Percentiles rank a stretch among this genome's conserved stretches.
These are phyloP conservation scores for Astrocystis sublimbata DNA, from an alignment of 495 filamentous ascomycete genomes.

Conservation along the genomic window DNA sequence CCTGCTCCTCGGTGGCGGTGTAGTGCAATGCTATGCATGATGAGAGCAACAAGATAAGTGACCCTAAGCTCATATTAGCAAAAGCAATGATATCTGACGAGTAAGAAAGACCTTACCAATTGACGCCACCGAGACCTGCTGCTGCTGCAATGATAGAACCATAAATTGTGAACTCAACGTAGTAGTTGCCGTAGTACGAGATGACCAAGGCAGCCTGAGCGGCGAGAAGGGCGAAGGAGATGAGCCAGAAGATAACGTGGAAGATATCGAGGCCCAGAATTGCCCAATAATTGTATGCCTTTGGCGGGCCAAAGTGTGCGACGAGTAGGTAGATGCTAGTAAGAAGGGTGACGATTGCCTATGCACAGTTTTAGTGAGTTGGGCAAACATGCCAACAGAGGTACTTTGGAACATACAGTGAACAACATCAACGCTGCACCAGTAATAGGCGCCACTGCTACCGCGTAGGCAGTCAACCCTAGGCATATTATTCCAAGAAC, in stretches of 20 bases:
- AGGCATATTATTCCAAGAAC: conserved; percentile 65
- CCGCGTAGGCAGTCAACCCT: conserved; percentile 67
- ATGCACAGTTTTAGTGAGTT: conserved; percentile 14
- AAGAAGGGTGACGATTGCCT: conserved; percentile 44
- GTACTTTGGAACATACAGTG: conserved; percentile 35
- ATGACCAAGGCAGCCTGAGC: conserved; percentile 32
- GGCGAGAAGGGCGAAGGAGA: conserved; percentile 44
- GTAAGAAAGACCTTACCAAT: conserved; percentile 39
- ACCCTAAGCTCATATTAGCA: conserved; percentile 29
- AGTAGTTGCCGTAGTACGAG: conserved; percentile 21
- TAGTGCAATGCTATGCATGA: conserved; percentile 40
- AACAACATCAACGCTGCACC: conserved; percentile 40
- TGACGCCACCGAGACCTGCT: conserved; percentile 41
- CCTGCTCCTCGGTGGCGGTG: conserved; percentile 50
- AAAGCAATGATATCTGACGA: background rate
- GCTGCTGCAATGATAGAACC: conserved; percentile 30
- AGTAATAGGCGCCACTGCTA: conserved; percentile 27
- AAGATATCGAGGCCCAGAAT: conserved; percentile 48
- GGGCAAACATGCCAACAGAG: background rate
- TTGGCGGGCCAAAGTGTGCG: conserved; percentile 28
- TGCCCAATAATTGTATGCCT: conserved; percentile 53
- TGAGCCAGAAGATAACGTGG: conserved; percentile 48
- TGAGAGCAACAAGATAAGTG: conserved; percentile 41
- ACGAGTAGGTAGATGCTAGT: conserved; percentile 46
- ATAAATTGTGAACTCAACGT: conserved; percentile 22